Evolutionary conservation across 202 grass and related monocot species (phyloP).

Genomic region (Digitaria exilis): DNA sequence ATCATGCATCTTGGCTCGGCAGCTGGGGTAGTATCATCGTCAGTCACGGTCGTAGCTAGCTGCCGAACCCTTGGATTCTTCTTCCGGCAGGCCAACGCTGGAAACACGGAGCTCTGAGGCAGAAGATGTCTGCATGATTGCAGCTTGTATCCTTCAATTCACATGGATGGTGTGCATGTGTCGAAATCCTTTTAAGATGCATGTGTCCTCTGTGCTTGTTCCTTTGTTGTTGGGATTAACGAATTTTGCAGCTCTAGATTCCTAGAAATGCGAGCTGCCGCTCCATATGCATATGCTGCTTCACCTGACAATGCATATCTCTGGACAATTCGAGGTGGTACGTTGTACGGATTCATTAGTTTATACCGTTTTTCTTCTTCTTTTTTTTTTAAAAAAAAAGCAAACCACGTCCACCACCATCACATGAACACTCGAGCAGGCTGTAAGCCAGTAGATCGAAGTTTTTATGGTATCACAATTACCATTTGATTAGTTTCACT

Average conservation of each 20-base stretch:
- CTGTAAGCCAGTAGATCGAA: too few species aligned
- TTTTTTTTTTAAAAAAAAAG: not conserved
- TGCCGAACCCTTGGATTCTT: slow-evolving; percentile 34
- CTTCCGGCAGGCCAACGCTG: not conserved
- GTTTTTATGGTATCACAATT: too few species aligned
- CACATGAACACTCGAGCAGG: too few species aligned
- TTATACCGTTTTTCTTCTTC: not conserved
- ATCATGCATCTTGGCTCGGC: not conserved
- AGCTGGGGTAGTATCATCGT: not conserved
- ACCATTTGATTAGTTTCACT: too few species aligned
- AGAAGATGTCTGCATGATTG: not conserved
- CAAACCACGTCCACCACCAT: not conserved
- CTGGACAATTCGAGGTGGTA: not conserved
- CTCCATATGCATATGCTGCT: not conserved
- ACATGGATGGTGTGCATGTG: not conserved
- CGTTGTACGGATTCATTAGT: not conserved
- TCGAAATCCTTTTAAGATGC: not conserved
- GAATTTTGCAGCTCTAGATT: slow-evolving; percentile 23
- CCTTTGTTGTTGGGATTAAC: slow-evolving; percentile 4
- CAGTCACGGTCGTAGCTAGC: not conserved
- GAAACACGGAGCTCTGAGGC: slow-evolving; percentile 32
- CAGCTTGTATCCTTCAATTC: too few species aligned
- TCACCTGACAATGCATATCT: not conserved
- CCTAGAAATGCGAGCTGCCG: slow-evolving; percentile 20
- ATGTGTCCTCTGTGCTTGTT: not conserved